Conservation (phyloP, 768 basidiomycete species). For the Termitomyces sp. region DNA sequence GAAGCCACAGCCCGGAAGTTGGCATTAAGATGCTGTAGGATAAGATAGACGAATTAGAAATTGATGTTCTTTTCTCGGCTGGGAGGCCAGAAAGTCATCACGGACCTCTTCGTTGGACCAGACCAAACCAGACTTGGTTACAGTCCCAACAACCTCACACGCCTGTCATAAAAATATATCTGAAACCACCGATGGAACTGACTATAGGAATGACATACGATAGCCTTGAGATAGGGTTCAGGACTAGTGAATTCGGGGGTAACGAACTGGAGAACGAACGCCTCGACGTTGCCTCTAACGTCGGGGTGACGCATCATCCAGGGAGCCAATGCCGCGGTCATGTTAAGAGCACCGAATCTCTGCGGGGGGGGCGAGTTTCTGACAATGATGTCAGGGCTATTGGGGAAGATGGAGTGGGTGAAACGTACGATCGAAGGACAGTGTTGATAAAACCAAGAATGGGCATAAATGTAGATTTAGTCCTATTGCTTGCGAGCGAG, state of each 20-base stretch:
- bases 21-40: conserved; percentile 47
- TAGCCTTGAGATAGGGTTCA: conserved; percentile 72
- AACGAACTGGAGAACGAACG: conserved; percentile 70
- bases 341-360: conserved; percentile 81
- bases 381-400: not conserved
- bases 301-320: conserved; percentile 85
- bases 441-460: conserved; percentile 75
- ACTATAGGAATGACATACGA: conserved; percentile 45
- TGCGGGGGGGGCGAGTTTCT: conserved; percentile 50
- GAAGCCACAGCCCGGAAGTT: conserved; percentile 62
- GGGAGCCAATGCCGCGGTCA: conserved; percentile 68
- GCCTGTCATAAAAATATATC: conserved; percentile 39
- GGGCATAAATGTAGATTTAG: conserved; percentile 76
- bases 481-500: conserved; percentile 71
- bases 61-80: not conserved
- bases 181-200: not conserved
- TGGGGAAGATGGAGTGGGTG: not conserved
- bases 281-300: conserved; percentile 71
- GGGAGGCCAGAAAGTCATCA: not conserved
- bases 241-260: conserved; percentile 62
- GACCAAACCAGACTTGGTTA: conserved; percentile 61
- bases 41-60: not conserved
- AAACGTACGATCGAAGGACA: conserved; percentile 59
- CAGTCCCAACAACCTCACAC: conserved; percentile 72
- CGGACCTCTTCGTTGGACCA: conserved; percentile 63